These are phyloP conservation scores for Blastobotrys raffinosifermentans DNA, from an alignment of 1,139 yeast species.

Conservation along the genomic window DNA sequence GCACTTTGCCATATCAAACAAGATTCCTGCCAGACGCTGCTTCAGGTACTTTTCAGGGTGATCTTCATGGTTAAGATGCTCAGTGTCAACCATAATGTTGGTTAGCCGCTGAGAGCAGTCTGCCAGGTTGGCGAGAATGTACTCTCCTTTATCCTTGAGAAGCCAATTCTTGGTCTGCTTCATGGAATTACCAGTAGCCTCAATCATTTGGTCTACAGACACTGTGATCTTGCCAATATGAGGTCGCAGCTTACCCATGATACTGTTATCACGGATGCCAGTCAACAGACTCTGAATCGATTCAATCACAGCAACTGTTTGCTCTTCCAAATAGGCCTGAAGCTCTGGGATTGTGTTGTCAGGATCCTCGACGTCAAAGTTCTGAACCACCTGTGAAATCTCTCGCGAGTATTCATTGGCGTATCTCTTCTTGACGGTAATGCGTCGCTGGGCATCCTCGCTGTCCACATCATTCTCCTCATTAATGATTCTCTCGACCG, in stretches of 20 bases:
- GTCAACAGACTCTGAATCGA: constrained; percentile 75
- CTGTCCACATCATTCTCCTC: not conserved
- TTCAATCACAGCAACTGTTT: constrained; percentile 85
- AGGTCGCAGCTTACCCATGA: constrained; percentile 64
- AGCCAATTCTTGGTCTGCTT: constrained; percentile 70
- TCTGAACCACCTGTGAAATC: constrained; percentile 16
- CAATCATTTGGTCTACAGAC: constrained; percentile 82
- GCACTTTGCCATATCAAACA: constrained; percentile 93
- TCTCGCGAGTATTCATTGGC: not conserved
- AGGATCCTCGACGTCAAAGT: constrained; percentile 77
- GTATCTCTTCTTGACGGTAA: constrained; percentile 4
- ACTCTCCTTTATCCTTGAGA: constrained; percentile 82
- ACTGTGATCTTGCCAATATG: constrained; percentile 69
- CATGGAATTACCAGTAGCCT: constrained; percentile 86
- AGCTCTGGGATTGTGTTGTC: constrained; percentile 81
- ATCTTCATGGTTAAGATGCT: constrained; percentile 41
- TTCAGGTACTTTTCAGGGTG: constrained; percentile 85
- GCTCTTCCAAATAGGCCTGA: constrained; percentile 82
- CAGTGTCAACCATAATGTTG: constrained; percentile 28
- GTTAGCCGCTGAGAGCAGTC: constrained; percentile 76
- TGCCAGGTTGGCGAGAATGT: constrained; percentile 80
- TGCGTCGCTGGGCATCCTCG: not conserved
- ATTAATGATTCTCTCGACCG: not conserved
- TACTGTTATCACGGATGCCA: constrained; percentile 47
- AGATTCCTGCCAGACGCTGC: constrained; percentile 91